These are phyloP conservation scores for Kodamaea restingae DNA, from an alignment of 805 yeast species.

Conservation along the genomic window DNA sequence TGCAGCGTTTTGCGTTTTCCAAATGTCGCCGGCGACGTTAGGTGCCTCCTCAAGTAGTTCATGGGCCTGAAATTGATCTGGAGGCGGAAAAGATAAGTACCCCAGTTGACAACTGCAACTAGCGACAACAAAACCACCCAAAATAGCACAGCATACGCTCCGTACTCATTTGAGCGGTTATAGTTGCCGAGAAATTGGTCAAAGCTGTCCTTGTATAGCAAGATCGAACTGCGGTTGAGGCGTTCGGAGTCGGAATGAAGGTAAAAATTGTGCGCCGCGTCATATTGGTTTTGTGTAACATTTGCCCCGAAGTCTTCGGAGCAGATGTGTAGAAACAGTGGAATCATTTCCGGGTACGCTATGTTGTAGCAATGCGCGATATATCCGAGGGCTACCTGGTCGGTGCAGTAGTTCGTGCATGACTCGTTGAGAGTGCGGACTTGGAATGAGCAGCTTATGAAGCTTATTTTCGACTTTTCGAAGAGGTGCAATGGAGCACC, in stretches of 20 bases:
- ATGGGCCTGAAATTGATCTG: constrained; percentile 15
- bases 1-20: constrained; percentile 27
- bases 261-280: constrained; percentile 16
- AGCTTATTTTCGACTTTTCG: constrained; percentile 28
- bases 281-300: constrained; percentile 21
- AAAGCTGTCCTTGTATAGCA: constrained; percentile 23
- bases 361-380: constrained; percentile 32
- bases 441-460: constrained; percentile 27
- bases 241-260: constrained; percentile 6
- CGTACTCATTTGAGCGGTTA: constrained; percentile 35
- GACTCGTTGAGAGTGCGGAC: constrained; percentile 7
- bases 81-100: constrained; percentile 16
- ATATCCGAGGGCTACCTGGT: constrained; percentile 30
- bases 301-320: constrained; percentile 15
- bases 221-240: constrained; percentile 19
- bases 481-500: constrained; percentile 32
- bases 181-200: constrained; percentile 40
- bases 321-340: constrained; percentile 25
- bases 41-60: constrained; percentile 22
- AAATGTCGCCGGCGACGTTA: constrained; percentile 39
- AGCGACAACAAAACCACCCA: constrained; percentile 28
- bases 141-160: constrained; percentile 25
- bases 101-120: constrained; percentile 31
- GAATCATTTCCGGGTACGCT: constrained; percentile 22
- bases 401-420: constrained; percentile 6